Base-by-base conservation (phyloP, 352 stramenopile species). In the Globisporangium acanthophoron region DNA sequence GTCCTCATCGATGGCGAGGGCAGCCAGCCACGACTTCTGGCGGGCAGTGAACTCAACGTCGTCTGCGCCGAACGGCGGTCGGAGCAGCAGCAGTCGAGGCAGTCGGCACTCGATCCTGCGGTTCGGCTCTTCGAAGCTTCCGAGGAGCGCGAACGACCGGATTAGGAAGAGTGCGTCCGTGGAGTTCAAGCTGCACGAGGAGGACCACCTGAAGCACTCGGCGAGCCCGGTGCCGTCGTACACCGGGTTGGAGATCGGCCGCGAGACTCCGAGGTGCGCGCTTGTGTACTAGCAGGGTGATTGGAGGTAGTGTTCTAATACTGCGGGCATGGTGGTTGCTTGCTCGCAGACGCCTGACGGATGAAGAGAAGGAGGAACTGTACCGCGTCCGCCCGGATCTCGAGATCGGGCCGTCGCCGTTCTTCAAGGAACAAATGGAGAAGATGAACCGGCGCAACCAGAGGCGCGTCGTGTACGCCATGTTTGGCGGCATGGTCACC, bases 331-430 rank as follows among this genome's bases (percentile, higher is more conserved):
- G 37, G 13, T 45, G 7, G 40, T 7, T 45, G 5, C 21, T n/a
- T 18, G 18, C 47, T 9, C 27, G 24, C 52, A 90, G 83, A 43
- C 74, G 85, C 13, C 58, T 94, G 52, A 93, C 85, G 18, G 64
- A 78, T 18, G 79, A 90, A 69, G 85, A 94, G 64, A 90, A 88
- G 62, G 76, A 82, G 47, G 85, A 88, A 55, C 72, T 94, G 39
- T 94, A 94, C 63, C 82, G 77, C 65, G 51, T 89, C 52, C 85
- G 85, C 6, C 85, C 85, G 21, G 85, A 94, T 54, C 73, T 94
- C 21, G 83, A 92, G 59, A 91, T 94, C 41, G 74, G 70, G 0
- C 76, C 76, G 33, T 63, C 41, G 41, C 74, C 79, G 6, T 89
- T 70, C 62, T 87, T 73, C 70, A 73, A 80, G 53, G 74, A 88